Conservation (phyloP, 176 grass and related monocot genomes). For the Thalia dealbata region DNA sequence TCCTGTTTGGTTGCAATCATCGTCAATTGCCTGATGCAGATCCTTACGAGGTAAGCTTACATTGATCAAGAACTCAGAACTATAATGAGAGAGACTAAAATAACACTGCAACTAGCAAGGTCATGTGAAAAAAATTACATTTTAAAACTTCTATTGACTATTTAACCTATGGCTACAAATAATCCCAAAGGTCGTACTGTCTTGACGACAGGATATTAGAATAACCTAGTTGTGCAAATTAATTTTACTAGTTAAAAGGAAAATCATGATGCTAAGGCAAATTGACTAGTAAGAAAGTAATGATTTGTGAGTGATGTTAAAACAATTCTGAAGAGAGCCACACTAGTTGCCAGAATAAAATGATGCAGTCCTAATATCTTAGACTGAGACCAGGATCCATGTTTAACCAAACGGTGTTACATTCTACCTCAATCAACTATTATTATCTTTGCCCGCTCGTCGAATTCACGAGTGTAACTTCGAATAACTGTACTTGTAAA, state of each 20-base stretch:
- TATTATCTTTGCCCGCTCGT: background rate
- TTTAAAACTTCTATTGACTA: background rate
- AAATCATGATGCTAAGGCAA: background rate
- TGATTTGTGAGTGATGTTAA: background rate
- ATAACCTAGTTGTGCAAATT: background rate
- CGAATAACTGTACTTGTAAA: background rate
- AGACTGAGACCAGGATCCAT: background rate
- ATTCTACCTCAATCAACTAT: background rate
- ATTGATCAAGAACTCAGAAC: too few relatives aligned
- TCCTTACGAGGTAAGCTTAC: too few relatives aligned
- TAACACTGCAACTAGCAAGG: background rate
- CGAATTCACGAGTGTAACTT: background rate
- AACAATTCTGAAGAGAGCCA: background rate
- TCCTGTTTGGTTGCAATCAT: slow-evolving; percentile 95
- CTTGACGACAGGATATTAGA: background rate
- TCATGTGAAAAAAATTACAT: too few relatives aligned
- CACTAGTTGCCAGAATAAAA: background rate
- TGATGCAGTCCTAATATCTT: too few relatives aligned
- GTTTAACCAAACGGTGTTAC: background rate
- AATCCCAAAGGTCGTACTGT: background rate
- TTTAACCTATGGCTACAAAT: background rate
- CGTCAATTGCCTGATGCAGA: slow-evolving; percentile 73
- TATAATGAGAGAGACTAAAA: background rate
- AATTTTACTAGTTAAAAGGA: background rate
- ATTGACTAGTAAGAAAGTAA: background rate